Conservation (phyloP, 768 basidiomycete genomes). For the Crucibulum laeve region DNA sequence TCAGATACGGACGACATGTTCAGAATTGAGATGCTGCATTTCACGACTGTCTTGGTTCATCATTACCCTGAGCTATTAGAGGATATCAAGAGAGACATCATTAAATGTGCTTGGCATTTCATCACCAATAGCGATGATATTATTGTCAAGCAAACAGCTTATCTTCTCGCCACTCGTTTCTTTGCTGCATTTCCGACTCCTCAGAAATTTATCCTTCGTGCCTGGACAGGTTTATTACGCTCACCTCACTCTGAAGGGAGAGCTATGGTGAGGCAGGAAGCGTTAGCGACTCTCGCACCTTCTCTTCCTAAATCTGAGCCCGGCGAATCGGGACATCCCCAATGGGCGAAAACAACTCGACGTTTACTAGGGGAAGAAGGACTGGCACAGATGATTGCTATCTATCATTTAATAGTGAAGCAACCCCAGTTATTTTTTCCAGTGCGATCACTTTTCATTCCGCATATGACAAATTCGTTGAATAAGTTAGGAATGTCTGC, state of each 20-base stretch:
- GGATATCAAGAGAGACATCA: constrained; percentile 85
- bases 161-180: constrained; percentile 87
- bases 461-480: constrained; percentile 89
- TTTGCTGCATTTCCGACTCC: constrained; percentile 87
- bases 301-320: constrained; percentile 65
- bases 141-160: constrained; percentile 89
- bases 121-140: constrained; percentile 77
- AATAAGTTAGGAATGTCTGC: constrained; percentile 81
- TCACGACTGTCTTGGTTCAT: constrained; percentile 87
- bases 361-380: constrained; percentile 88
- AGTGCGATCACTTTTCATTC: constrained; percentile 87
- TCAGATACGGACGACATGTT: constrained; percentile 74
- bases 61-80: constrained; percentile 76
- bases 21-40: constrained; percentile 85
- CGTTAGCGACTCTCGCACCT: constrained; percentile 82
- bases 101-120: constrained; percentile 90
- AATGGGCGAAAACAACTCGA: constrained; percentile 86
- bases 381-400: constrained; percentile 62
- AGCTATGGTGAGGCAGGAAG: constrained; percentile 72
- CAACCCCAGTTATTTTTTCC: constrained; percentile 91
- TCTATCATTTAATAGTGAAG: constrained; percentile 91
- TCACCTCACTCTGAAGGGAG: constrained; percentile 72
- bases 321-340: constrained; percentile 54
- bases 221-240: constrained; percentile 87
- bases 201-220: constrained; percentile 83